Base-by-base conservation (phyloP, 306 rosid species). In the Citrullus colocynthis region DNA sequence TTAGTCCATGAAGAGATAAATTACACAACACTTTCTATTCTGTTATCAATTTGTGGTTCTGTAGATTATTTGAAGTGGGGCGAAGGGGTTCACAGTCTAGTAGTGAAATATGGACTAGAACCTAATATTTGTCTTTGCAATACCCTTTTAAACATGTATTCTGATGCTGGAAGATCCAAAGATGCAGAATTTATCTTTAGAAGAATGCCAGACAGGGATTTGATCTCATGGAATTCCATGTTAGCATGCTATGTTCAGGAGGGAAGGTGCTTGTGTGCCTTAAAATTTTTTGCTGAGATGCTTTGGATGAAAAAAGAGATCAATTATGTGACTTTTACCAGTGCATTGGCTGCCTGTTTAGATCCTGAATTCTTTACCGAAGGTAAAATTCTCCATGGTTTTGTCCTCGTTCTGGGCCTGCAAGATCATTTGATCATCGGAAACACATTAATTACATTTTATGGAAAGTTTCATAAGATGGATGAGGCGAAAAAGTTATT, bases 211-310 rank as follows among this genome's bases (percentile, higher is more conserved):
- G 87, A 87, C 73, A 94, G 74, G 85, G 97, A 91, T 88, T 78
- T 88, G 80, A 90, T 92, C 79, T 88, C 97, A 5, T 94, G 98
- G 98, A 94, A 94, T 82, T 90, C 98, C 82, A 87, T 94, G 93
- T 80, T 94, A 85, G 89, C 91, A 69, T 70, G 91, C 87, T 84
- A 85, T 86, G 93, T 85, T 78, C 90, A 85, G 81, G 88, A 90
- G 82, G 93, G 79, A 52, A 86, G 82, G 62, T 75, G 59, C 74
- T 81, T 55, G 41, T 55, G 61, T 58, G 92, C 93, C 52, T n/a
- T 92, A 14, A 79, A 76, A 69, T 80, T 87, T 83, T 87, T 95
- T 45, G 54, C 87, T 75, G 81, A 86, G 82, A 89, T 95, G 92
- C 87, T 86, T 44, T 75, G 58, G 84, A 78, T 57, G 77, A 82